phyloP scores from a whole-genome alignment of 169 alveolate species.

The Plasmodium coatneyi region DNA sequence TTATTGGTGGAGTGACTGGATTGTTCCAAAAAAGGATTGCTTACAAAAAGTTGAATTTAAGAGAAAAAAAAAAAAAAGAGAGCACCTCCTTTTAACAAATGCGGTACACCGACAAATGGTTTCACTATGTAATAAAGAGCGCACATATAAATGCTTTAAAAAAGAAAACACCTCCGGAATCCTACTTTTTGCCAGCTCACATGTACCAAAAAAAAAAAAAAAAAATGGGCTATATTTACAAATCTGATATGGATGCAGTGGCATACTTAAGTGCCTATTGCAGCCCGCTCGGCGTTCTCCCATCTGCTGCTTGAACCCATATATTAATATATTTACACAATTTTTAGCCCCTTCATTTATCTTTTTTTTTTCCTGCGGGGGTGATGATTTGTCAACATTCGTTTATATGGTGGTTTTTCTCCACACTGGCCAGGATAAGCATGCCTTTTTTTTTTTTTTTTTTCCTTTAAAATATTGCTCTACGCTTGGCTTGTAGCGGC shows the following conservation, averaged over 20 bases:
- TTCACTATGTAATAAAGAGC: neutral
- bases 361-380: neutral
- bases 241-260: neutral
- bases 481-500: neutral
- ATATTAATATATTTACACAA: neutral
- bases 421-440: neutral
- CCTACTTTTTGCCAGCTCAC: neutral
- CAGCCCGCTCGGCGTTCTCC: neutral
- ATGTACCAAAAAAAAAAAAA: neutral
- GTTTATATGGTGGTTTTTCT: neutral
- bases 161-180: neutral
- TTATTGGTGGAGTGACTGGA: neutral
- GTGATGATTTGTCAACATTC: neutral
- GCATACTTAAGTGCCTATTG: neutral
- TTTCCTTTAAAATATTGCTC: neutral
- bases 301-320: neutral
- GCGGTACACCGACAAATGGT: neutral
- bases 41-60: neutral
- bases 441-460: neutral
- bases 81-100: neutral
- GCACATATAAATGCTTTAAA: neutral
- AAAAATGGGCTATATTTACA: neutral
- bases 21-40: neutral
- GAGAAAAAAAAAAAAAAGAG: neutral
- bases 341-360: neutral